These are phyloP conservation scores for Termitomyces sp. DNA, from an alignment of 768 basidiomycete genomes.

Conservation along the genomic window DNA sequence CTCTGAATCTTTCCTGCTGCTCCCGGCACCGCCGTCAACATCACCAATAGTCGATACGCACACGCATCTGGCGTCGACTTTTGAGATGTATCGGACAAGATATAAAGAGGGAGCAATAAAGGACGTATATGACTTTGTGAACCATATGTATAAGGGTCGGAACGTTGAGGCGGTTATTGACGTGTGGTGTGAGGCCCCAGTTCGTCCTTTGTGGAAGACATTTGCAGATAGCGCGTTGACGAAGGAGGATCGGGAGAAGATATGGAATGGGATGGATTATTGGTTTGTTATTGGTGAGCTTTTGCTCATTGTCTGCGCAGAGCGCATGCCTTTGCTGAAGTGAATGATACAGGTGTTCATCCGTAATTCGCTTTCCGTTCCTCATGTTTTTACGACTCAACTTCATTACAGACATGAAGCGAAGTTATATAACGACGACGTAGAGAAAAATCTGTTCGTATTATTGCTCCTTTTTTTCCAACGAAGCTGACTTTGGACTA, in stretches of 20 bases:
- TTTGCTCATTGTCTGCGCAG: not conserved
- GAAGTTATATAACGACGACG: slow-evolving; percentile 55
- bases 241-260: slow-evolving; percentile 35
- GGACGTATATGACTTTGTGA: slow-evolving; percentile 66
- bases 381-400: not conserved
- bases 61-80: slow-evolving; percentile 79
- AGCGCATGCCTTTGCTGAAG: not conserved
- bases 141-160: slow-evolving; percentile 50
- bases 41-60: slow-evolving; percentile 73
- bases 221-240: slow-evolving; percentile 67
- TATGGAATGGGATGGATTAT: slow-evolving; percentile 71
- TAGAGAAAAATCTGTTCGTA: slow-evolving; percentile 62
- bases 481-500: slow-evolving; percentile 19
- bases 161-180: slow-evolving; percentile 70
- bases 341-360: slow-evolving; percentile 53
- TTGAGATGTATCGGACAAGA: slow-evolving; percentile 49
- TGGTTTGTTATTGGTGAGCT: slow-evolving; percentile 78
- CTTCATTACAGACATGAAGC: slow-evolving; percentile 57
- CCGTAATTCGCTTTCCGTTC: slow-evolving; percentile 41
- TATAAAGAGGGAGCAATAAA: slow-evolving; percentile 54
- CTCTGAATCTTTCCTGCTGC: slow-evolving; percentile 29
- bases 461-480: not conserved
- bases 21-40: slow-evolving; percentile 30
- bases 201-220: slow-evolving; percentile 57
- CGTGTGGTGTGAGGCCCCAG: slow-evolving; percentile 86